These are phyloP conservation scores for Starmerella riodocensis DNA, from an alignment of 805 yeast species.

Conservation along the genomic window DNA sequence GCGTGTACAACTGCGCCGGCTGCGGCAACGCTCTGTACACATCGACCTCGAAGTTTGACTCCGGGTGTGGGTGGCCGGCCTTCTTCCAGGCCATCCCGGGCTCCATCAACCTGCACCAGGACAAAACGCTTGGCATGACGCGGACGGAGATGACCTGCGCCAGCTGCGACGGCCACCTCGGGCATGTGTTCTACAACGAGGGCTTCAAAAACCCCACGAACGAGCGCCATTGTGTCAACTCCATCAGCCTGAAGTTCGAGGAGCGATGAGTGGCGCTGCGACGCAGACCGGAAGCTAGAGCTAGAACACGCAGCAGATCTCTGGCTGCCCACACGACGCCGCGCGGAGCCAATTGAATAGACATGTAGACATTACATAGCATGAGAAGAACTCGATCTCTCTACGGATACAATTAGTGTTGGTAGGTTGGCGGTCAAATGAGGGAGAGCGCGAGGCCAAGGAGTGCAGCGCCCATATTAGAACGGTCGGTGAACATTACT, in stretches of 20 bases:
- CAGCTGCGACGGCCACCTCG: conserved; percentile 85
- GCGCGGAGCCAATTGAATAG: too few relatives aligned
- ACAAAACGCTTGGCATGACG: conserved; percentile 57
- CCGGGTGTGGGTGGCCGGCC: conserved; percentile 98
- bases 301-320: too few relatives aligned
- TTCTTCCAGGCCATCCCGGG: conserved; percentile 84
- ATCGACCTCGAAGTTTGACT: conserved; percentile 67
- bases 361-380: too few relatives aligned
- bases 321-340: too few relatives aligned
- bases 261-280: conserved; percentile 4
- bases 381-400: too few relatives aligned
- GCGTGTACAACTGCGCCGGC: conserved; percentile 74
- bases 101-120: conserved; percentile 49
- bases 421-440: too few relatives aligned
- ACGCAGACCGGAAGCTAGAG: too few relatives aligned
- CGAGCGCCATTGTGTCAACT: conserved; percentile 90
- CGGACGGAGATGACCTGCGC: conserved; percentile 84
- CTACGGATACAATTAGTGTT: too few relatives aligned
- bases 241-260: conserved; percentile 58
- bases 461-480: too few relatives aligned
- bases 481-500: too few relatives aligned
- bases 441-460: too few relatives aligned
- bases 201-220: conserved; percentile 82
- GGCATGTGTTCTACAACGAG: conserved; percentile 90
- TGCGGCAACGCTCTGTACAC: conserved; percentile 70